Evolutionary conservation across 2,329 filamentous ascomycete species (phyloP), one percentile per base, ranked within the genome.

Genomic region (Venturia nashicola): DNA sequence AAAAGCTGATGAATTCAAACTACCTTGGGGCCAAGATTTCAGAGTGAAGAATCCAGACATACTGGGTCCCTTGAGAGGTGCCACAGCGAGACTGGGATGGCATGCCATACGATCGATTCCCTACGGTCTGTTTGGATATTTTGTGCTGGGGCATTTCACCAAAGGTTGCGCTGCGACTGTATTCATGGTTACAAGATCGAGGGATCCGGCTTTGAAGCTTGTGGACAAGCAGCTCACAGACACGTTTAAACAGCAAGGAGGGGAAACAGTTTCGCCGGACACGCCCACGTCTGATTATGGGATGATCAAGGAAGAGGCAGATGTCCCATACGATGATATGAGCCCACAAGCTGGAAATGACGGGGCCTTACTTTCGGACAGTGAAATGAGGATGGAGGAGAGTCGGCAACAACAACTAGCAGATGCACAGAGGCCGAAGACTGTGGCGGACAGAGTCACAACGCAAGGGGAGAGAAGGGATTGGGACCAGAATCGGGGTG

Each of bases 311-410:
- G 39, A 42, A 27, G 59, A 60, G 0, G 59, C 59, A 60, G 36
- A 42, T 23, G 59, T 57, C 23, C 32, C 51, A 34, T 57, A 27
- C 14, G 59, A 60, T n/a, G 42, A 60, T 27, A 60, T 60, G 59
- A 60, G 59, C 18, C 59, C 59, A n/a, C 59, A 60, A 34, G 36
- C 16, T 18, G 36, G 34, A 27, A 42, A 18, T 43, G 59, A 44
- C n/a, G 42, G 36, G 59, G 39, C 42, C 2, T 60, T 44, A 27
- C 36, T 42, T 18, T 60, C 59, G n/a, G 59, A 60, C 59, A 44
- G n/a, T 44, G 16, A 60, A 39, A 60, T 60, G 59, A 42, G 59
- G 39, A 44, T 42, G 16, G n/a, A 60, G 42, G 59, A 60, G 42
- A 44, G 9, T 16, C 7, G 59, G 36, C 59, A 60, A 20, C 27